Evolutionary conservation across 768 basidiomycete species (phyloP), one percentile per base, ranked within the genome.

Genomic region (Tricholoma furcatifolium): DNA sequence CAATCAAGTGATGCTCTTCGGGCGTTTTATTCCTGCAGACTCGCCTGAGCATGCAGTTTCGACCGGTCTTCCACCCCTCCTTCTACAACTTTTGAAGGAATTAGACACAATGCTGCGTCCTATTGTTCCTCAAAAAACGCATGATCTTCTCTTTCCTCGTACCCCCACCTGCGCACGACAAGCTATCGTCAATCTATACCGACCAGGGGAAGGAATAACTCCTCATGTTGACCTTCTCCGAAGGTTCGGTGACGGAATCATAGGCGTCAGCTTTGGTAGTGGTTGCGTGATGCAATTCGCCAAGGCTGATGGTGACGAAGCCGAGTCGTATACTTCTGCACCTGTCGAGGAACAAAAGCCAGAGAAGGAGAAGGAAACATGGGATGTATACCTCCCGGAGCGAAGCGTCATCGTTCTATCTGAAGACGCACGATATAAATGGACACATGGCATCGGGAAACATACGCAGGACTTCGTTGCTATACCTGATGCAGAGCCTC

Each of bases 1-100:
- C 43, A 91, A 96, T 62, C 93, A 95, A 67, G 80, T 88, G 47
- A 94, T 95, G 93, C 77, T 96, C 15, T 96, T 96, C 62, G 84
- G 84, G 40, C 79, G 85, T 12, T 64, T 65, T 35, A 60, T 57
- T 36, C 17, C 45, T 24, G 53, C 54, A 41, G 35, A 62, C n/a
- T 32, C 57, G 8, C 48, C 53, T 35, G 35, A 50, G n/a, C 12
- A 36, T 43, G 18, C 56, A 40, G 12, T 51, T 23, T 51, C 71
- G 4, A 69, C 70, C 31, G 78, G 81, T 21, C 72, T 92, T 21
- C 89, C 90, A 8, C 62, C 70, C 2, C 70, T 83, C 47, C 70
- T 93, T 36, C 58, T 72, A 23, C 59, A 73, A 32, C 75, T 93
- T 7, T 76, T 92, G 24, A 63, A 71, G 4, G 64, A 59, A 0